Base-by-base conservation (phyloP, 495 filamentous ascomycete species). In the Podospora pseudocomata region DNA sequence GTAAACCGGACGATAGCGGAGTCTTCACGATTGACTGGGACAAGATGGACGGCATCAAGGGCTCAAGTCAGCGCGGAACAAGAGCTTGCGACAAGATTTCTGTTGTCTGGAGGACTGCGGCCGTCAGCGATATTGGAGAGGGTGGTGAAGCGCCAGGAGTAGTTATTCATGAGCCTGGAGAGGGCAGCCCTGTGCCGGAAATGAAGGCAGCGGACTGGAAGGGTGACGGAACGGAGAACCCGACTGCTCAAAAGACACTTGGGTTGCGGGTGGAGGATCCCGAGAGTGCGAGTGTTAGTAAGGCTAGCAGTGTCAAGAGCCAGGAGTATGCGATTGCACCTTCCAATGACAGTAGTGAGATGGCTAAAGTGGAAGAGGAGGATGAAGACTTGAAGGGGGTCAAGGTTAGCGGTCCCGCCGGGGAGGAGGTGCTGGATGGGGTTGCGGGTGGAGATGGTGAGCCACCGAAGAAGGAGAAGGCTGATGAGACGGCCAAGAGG, bases 51-150 rank as follows among this genome's bases (percentile, higher is more conserved):
- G 89, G 89, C 9, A 83, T 86, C 67, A 97, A 96, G 75, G 94
- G 95, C 1, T 92, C 88, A 5, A 85, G 80, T 39, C 85, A 86
- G 57, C 95, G 96, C 74, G 95, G 95, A 0, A 90, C 89, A 5
- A 83, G 87, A 54, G 92, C 92, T 1, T 85, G 96, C 2, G 94
- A 99, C 72, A 85, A 86, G 23, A 75, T 97, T n/a, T 88, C 92
- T 20, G 92, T 97, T 9, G 91, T 97, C 4, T 99, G 95, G 95
- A 83, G 73, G 65, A 62, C 70, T 39, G 72, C 64, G 53, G 72
- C 63, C 4, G 75, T 75, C 60, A 73, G 76, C 11, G 76, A 63
- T 6, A 75, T 78, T 9, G 65, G 60, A 58, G 64, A 34, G 20
- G 67, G 56, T 3, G 56, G 53, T 2, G 64, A 64, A 39, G 66